These are phyloP conservation scores for Fagopyrum esculentum DNA, from an alignment of 148 eudicot genomes.

Conservation along the genomic window DNA sequence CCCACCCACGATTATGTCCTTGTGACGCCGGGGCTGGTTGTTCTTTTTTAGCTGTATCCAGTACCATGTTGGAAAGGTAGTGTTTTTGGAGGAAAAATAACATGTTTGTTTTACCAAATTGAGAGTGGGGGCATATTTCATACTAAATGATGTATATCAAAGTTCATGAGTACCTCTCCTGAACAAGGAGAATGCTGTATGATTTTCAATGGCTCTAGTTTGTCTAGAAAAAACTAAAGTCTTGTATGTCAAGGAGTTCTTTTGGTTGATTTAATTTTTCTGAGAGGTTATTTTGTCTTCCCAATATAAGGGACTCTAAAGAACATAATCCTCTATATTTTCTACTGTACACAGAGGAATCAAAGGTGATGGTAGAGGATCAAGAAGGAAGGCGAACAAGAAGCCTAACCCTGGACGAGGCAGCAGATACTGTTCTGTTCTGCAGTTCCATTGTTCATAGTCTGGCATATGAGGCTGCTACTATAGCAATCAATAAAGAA, in stretches of 20 bases:
- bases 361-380: conserved; percentile 46
- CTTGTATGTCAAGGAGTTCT: neutral
- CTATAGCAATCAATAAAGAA: conserved; percentile 59
- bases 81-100: too few species aligned
- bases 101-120: too few species aligned
- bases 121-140: too few species aligned
- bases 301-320: too few species aligned
- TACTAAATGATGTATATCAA: too few species aligned
- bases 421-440: conserved; percentile 80
- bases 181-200: neutral
- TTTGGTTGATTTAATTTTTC: neutral
- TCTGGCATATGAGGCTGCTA: conserved; percentile 74
- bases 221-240: neutral
- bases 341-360: conserved; percentile 43
- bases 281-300: neutral
- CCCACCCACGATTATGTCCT: too few species aligned
- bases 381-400: conserved; percentile 41
- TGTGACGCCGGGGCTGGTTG: too few species aligned
- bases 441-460: conserved; percentile 78
- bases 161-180: too few species aligned
- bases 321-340: too few species aligned
- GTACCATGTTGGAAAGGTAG: too few species aligned
- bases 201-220: neutral
- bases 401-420: conserved; percentile 82
- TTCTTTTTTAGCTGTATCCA: too few species aligned